These are phyloP conservation scores for Saraca asoca DNA, from an alignment of 331 rosid genomes.

Conservation along the genomic window DNA sequence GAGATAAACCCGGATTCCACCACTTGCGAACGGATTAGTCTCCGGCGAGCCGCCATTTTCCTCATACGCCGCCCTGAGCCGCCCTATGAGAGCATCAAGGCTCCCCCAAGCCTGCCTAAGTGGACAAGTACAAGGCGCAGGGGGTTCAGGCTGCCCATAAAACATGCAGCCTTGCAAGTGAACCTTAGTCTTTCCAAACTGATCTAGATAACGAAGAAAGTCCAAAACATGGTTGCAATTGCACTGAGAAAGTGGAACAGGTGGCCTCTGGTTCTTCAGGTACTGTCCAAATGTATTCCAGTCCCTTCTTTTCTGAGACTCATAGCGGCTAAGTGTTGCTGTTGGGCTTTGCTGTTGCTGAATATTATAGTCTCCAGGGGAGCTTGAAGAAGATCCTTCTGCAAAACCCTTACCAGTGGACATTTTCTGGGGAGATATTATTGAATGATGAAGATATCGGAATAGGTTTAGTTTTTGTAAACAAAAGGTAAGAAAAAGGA, in stretches of 20 bases:
- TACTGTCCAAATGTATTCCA: slow-evolving; percentile 99
- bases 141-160: slow-evolving; percentile 90
- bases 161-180: slow-evolving; percentile 91
- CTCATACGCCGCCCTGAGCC: slow-evolving; percentile 96
- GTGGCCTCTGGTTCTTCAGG: slow-evolving; percentile 88
- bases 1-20: slow-evolving; percentile 77
- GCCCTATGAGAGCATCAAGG: slow-evolving; percentile 95
- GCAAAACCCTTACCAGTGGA: slow-evolving; percentile 59
- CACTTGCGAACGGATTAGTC: slow-evolving; percentile 81
- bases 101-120: slow-evolving; percentile 97
- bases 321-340: slow-evolving; percentile 79
- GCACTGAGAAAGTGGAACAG: slow-evolving; percentile 79
- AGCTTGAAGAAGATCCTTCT: slow-evolving; percentile 68
- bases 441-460: slow-evolving; percentile 32
- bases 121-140: slow-evolving; percentile 94
- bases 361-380: slow-evolving; percentile 32
- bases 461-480: slow-evolving; percentile 32
- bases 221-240: slow-evolving; percentile 83
- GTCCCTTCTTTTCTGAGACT: slow-evolving; percentile 90
- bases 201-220: slow-evolving; percentile 81
- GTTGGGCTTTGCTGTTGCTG: slow-evolving; percentile 36
- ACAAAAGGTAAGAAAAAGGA: slow-evolving; percentile 33
- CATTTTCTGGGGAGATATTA: slow-evolving; percentile 36
- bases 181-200: slow-evolving; percentile 95
- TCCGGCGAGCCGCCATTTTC: slow-evolving; percentile 90